Evolutionary conservation across 163 green algal genomes (phyloP).

Genomic region (Chloromonas sp.): DNA sequence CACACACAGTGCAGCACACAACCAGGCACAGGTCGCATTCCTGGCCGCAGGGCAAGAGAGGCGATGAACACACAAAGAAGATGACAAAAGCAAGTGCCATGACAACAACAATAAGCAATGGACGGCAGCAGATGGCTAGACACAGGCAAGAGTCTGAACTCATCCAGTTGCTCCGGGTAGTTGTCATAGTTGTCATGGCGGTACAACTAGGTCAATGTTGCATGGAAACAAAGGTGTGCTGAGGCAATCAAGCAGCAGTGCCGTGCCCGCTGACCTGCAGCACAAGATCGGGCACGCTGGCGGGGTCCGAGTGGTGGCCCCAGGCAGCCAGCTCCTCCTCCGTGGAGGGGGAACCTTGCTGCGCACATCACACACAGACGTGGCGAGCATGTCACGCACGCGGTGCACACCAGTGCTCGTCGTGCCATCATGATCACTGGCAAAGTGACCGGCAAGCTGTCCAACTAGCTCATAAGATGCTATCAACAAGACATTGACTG

Average conservation of each 20-base stretch:
- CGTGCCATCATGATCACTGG: not conserved
- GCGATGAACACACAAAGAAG: not conserved
- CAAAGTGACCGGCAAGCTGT: not conserved
- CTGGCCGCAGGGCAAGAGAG: not conserved
- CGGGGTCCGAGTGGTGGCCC: conserved; percentile 71
- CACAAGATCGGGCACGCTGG: conserved; percentile 70
- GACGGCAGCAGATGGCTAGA: too few species aligned
- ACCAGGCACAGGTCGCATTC: not conserved
- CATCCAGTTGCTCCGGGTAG: too few species aligned
- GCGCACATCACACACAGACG: not conserved
- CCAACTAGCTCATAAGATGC: too few species aligned
- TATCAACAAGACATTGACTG: too few species aligned
- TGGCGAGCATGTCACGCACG: not conserved
- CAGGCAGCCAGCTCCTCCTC: conserved; percentile 86
- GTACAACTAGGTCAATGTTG: not conserved
- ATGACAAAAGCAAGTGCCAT: not conserved
- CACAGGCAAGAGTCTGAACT: not conserved
- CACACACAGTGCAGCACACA: not conserved
- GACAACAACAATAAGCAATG: not conserved
- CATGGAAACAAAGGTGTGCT: not conserved
- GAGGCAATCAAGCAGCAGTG: not conserved
- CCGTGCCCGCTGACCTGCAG: conserved; percentile 9
- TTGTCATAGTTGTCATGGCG: not conserved
- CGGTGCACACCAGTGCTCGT: not conserved
- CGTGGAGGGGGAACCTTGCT: conserved; percentile 30